Conservation (phyloP, 305 asterid genomes). For the Striga hermonthica region DNA sequence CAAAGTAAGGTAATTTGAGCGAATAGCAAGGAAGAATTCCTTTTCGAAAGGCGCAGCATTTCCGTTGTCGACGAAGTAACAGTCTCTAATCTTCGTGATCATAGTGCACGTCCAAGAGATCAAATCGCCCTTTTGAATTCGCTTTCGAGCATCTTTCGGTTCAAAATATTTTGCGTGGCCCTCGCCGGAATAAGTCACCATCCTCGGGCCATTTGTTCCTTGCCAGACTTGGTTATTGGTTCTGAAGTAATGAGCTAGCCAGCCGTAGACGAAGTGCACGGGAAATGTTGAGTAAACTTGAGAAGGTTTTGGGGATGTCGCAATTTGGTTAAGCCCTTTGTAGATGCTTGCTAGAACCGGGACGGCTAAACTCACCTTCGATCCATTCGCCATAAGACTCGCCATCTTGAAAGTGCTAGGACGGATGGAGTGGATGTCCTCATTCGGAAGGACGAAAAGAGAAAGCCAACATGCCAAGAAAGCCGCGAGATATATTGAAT, state of each 20-base stretch:
- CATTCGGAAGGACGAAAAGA: not conserved
- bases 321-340: not conserved
- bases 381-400: not conserved
- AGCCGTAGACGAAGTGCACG: not conserved
- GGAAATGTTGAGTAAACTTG: not conserved
- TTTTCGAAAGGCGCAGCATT: not conserved
- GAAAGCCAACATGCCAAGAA: not conserved
- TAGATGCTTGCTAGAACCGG: not conserved
- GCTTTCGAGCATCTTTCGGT: not conserved
- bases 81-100: no score
- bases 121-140: not conserved
- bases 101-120: not conserved
- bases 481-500: not conserved
- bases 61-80: not conserved
- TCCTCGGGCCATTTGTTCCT: not conserved
- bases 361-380: not conserved
- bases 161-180: not conserved
- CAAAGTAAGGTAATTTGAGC: not conserved
- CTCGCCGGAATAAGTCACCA: not conserved
- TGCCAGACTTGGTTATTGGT: not conserved
- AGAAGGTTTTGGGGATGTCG: not conserved
- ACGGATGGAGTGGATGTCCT: not conserved
- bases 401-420: not conserved
- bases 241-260: not conserved
- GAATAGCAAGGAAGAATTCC: not conserved